A percentile compares a stretch with the other conserved stretches of the same genome.
These are phyloP conservation scores for Ramularia collo-cygni DNA, from an alignment of 2,329 filamentous ascomycete species.

Conservation along the genomic window DNA sequence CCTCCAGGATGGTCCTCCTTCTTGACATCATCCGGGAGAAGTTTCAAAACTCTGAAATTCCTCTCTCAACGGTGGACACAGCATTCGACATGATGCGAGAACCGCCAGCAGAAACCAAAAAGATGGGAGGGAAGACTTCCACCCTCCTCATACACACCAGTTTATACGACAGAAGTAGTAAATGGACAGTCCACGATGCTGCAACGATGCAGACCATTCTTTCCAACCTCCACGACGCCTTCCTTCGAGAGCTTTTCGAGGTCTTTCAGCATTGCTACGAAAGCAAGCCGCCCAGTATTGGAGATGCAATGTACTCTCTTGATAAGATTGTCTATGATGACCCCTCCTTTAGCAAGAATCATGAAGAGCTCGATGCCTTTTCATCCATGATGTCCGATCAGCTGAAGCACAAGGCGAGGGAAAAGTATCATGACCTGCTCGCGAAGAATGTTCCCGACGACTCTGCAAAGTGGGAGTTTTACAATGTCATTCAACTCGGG, in stretches of 20 bases:
- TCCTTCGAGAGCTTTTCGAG: constrained; percentile 81
- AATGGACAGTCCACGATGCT: constrained; percentile 46
- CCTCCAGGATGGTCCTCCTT: constrained; percentile 70
- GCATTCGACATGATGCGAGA: constrained; percentile 78
- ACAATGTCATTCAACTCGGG: constrained; percentile 81
- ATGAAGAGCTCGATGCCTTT: constrained; percentile 67
- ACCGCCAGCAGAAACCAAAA: constrained; percentile 51
- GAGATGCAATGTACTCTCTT: constrained; percentile 70
- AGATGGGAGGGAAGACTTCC: constrained; percentile 20
- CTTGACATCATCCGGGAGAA: constrained; percentile 80
- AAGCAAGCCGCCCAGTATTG: constrained; percentile 73
- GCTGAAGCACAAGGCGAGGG: constrained; percentile 64
- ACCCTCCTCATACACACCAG: constrained; percentile 37
- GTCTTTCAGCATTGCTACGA: constrained; percentile 86
- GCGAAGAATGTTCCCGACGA: constrained; percentile 72
- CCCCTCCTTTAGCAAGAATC: constrained; percentile 62
- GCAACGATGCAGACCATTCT: constrained; percentile 66
- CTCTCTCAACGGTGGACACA: constrained; percentile 72
- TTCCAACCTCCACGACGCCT: constrained; percentile 66
- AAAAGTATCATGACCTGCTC: constrained; percentile 73
- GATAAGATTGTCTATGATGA: constrained; percentile 78
- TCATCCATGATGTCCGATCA: constrained; percentile 64
- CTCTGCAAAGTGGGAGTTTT: constrained; percentile 82
- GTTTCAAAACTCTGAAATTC: constrained; percentile 75
- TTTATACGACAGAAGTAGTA: constrained; percentile 43